Conservation (phyloP, 345 rosid species). For the Syzygium jambos region DNA sequence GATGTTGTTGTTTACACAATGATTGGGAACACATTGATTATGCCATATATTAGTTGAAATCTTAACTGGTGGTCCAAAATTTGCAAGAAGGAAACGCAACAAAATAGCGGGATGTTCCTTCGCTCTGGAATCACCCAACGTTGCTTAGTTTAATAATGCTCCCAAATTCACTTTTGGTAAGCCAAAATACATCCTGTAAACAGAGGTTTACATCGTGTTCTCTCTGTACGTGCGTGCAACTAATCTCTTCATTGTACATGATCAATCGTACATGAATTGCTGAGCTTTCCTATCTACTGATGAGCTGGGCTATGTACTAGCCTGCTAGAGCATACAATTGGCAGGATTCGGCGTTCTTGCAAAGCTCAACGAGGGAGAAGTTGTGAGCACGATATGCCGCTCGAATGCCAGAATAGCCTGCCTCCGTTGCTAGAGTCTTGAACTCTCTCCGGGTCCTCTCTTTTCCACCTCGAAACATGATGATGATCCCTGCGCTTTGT, state of each 20-base stretch:
- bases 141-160: background rate
- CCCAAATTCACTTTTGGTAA: background rate
- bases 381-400: constrained; percentile 18
- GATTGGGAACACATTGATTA: background rate
- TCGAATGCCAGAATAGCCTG: constrained; percentile 40
- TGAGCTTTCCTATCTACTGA: background rate
- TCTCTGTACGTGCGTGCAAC: background rate
- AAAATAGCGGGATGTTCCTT: background rate
- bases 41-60: background rate
- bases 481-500: too few species aligned
- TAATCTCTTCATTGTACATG: background rate
- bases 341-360: constrained; percentile 5
- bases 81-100: background rate
- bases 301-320: background rate
- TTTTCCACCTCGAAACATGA: constrained; percentile 20
- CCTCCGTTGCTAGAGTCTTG: constrained; percentile 21
- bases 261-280: background rate
- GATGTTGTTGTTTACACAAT: background rate
- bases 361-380: constrained; percentile 30
- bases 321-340: background rate
- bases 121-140: background rate
- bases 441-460: constrained; percentile 36
- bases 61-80: background rate
- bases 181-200: background rate
- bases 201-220: background rate